Evolutionary conservation across 371 early-diverging fungal genomes (phyloP).

Genomic region (Rhizomucor pusillus): DNA sequence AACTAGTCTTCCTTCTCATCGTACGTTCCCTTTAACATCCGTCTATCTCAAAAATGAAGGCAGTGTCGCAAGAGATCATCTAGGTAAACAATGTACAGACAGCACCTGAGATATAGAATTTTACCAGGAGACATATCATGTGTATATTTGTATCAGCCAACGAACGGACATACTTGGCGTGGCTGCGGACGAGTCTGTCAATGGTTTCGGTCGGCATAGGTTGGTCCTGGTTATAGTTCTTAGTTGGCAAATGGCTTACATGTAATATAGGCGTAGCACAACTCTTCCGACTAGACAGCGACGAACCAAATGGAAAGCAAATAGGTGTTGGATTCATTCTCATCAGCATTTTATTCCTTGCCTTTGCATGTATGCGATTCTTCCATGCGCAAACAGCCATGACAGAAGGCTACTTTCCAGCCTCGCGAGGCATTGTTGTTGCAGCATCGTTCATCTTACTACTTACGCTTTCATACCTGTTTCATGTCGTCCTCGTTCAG

Average conservation of each 20-base stretch:
- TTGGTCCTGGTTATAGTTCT: conserved; percentile 12
- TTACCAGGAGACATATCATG: background rate
- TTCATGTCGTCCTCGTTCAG: conserved; percentile 24
- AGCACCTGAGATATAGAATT: background rate
- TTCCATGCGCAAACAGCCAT: conserved; percentile 69
- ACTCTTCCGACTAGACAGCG: conserved; percentile 54
- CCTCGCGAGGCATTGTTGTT: conserved; percentile 51
- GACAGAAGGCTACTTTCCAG: conserved; percentile 70
- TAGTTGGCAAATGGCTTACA: background rate
- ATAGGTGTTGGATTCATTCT: conserved; percentile 63
- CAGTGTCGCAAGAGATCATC: conserved; percentile 78
- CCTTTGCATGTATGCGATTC: conserved; percentile 67
- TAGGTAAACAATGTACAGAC: conserved; percentile 44
- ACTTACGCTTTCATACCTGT: conserved; percentile 19
- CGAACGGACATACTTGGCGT: conserved; percentile 80
- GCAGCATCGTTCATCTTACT: conserved; percentile 5
- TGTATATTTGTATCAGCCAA: conserved; percentile 53
- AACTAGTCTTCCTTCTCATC: too few relatives aligned
- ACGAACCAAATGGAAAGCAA: conserved; percentile 34
- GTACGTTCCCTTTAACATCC: conserved; percentile 39
- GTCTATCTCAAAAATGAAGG: conserved; percentile 72
- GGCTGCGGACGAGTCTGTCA: conserved; percentile 74
- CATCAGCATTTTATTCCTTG: conserved; percentile 64
- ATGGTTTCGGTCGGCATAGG: conserved; percentile 76
- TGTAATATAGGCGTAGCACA: conserved; percentile 61